Base-by-base conservation (phyloP, 2,329 filamentous ascomycete genomes). In the Aureobasidium sp. region DNA sequence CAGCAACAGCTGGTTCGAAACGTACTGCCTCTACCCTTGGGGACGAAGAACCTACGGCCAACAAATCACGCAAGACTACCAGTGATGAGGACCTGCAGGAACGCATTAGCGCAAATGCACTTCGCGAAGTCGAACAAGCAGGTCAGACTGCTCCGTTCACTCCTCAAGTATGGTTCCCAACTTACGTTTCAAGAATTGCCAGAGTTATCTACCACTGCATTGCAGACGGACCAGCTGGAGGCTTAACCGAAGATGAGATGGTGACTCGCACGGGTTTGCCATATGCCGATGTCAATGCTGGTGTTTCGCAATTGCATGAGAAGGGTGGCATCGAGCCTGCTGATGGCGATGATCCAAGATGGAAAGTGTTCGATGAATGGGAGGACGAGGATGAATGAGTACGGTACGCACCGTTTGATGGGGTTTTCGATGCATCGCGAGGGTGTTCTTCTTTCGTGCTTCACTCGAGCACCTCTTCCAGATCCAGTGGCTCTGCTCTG, bases 111-210 rank as follows among this genome's bases (percentile, higher is more conserved):
- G 53, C 53, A 13, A 27, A 57, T 13, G 53, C 46, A 12, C 39
- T 57, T n/a, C 20, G 29, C 5, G 55, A 59, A 6, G 29, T n/a
- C 1, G 55, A 48, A 6, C 43, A 59, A 37, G 55, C 41, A 47
- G 43, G 43, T 37, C 29, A 37, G 41, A 20, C 32, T 37, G 41
- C 55, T 36, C 55, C 55, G 8, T 48, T 48, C 43, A 59, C 55
- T 34, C 53, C 55, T 15, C 41, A 47, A 32, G 41, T 59, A 44
- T 48, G 41, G 55, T 59, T 59, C 4, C 55, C 55, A 17, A 59
- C 55, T 48, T 59, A 59, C 55, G 29, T 59, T 12, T 47, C 55
- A 12, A 59, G 55, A n/a, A n/a, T 47, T 29, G 41, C 55, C 10
- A 59, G 39, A n/a, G 32, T 48, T 27, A 24, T 59, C 13, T 59